phyloP scores from a whole-genome alignment of 2,329 filamentous ascomycete genomes.

The Endothia cerciana region DNA sequence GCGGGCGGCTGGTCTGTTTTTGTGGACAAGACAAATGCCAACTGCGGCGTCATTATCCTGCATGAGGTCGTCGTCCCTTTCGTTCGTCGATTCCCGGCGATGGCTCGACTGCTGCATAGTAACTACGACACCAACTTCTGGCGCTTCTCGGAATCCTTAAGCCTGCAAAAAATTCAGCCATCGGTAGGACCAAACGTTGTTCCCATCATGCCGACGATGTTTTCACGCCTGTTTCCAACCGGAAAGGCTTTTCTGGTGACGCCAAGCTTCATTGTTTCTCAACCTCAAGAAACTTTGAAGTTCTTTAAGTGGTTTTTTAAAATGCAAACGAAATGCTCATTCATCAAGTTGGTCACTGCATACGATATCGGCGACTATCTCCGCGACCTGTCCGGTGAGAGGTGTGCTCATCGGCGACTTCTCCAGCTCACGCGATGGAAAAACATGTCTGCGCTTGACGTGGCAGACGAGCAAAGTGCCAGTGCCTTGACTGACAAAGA shows the following conservation, averaged over 20 bases:
- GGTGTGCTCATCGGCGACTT: constrained; percentile 31
- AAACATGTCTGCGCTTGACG: constrained; percentile 15
- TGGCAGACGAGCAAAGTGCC: constrained; percentile 14
- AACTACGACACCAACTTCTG: constrained; percentile 42
- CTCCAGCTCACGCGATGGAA: constrained; percentile 28
- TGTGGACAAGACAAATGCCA: constrained; percentile 34
- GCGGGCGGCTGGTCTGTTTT: constrained; percentile 55
- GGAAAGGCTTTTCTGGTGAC: constrained; percentile 52
- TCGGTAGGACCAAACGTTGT: constrained; percentile 31
- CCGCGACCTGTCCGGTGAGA: constrained; percentile 41
- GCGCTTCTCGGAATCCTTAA: constrained; percentile 44
- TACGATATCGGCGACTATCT: constrained; percentile 43
- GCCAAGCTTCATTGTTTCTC: constrained; percentile 53
- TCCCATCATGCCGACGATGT: background rate
- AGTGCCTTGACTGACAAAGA: constrained; percentile 25
- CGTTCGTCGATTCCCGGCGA: constrained; percentile 44
- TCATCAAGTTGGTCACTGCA: constrained; percentile 42
- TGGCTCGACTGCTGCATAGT: constrained; percentile 41
- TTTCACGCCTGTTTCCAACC: constrained; percentile 47
- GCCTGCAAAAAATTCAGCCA: constrained; percentile 37
- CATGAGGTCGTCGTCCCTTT: constrained; percentile 47
- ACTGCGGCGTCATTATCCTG: constrained; percentile 44
- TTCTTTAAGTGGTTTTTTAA: constrained; percentile 48
- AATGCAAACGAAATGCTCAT: constrained; percentile 30
- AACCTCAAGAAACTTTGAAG: constrained; percentile 44